Evolutionary conservation across 1,284 basidiomycete species (phyloP).

Genomic region (Ustilago shanxiensis): DNA sequence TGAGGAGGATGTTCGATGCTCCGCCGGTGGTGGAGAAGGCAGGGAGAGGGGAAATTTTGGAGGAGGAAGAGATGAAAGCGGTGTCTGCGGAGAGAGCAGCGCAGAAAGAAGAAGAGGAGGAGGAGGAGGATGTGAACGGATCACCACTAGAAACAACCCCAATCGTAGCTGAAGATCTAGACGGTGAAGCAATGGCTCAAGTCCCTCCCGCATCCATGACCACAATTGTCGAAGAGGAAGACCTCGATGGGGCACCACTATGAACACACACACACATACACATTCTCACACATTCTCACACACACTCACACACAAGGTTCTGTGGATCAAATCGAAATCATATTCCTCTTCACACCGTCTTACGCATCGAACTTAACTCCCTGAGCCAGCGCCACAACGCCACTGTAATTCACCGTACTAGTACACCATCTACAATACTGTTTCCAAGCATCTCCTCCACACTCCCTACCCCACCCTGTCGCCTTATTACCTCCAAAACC

Average conservation of each 20-base stretch:
- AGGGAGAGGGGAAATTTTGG: neutral
- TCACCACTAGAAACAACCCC: too few relatives aligned
- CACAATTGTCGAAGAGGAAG: conserved; percentile 18
- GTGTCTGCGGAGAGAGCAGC: too few relatives aligned
- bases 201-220: neutral
- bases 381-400: conserved; percentile 88
- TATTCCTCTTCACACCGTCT: neutral
- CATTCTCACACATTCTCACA: neutral
- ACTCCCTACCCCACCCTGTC: conserved; percentile 88
- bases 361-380: conserved; percentile 81
- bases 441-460: conserved; percentile 96
- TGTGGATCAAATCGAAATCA: neutral
- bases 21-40: conserved; percentile 11
- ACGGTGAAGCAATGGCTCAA: conserved; percentile 24
- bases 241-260: conserved; percentile 41
- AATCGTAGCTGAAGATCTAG: conserved; percentile 26
- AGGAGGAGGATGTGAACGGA: too few relatives aligned
- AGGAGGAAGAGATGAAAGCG: neutral
- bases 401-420: conserved; percentile 92
- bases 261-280: conserved; percentile 2
- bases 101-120: too few relatives aligned
- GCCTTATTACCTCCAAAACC: conserved; percentile 94
- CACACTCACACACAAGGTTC: neutral
- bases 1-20: conserved; percentile 47
- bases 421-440: conserved; percentile 77